Evolutionary conservation across 2,329 filamentous ascomycete genomes (phyloP).

Genomic region (Calonectria montana): DNA sequence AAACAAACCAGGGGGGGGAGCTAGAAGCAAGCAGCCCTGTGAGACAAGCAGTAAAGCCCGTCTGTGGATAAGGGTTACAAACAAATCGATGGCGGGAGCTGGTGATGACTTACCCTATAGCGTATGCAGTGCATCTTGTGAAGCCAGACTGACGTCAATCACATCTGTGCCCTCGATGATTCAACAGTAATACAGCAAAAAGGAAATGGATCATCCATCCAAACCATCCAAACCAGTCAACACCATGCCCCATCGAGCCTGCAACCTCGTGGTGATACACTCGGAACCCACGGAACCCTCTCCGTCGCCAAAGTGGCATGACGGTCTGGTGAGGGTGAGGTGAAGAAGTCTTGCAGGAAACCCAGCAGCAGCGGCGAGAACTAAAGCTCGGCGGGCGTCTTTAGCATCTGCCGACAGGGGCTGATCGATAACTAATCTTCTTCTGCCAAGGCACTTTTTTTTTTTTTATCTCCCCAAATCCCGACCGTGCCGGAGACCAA

Average conservation of each 20-base stretch:
- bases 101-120: no score
- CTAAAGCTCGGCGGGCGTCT: neutral
- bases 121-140: neutral
- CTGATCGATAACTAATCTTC: neutral
- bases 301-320: neutral
- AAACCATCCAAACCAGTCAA: no score
- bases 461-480: neutral
- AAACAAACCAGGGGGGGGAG: slow-evolving; percentile 8
- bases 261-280: slow-evolving; percentile 1
- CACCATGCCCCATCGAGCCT: neutral
- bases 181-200: neutral
- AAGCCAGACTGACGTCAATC: slow-evolving; percentile 40
- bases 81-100: no score
- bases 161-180: neutral
- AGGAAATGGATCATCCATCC: neutral
- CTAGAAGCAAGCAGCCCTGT: neutral
- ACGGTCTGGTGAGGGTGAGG: neutral
- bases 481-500: slow-evolving; percentile 6
- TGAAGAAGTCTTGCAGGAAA: neutral
- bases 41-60: neutral
- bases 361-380: no score
- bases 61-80: no score
- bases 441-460: neutral
- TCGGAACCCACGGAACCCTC: neutral
- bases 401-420: slow-evolving; percentile 21